Conservation (phyloP, 2,329 filamentous ascomycete genomes). For the Rhinocladiella similis region DNA sequence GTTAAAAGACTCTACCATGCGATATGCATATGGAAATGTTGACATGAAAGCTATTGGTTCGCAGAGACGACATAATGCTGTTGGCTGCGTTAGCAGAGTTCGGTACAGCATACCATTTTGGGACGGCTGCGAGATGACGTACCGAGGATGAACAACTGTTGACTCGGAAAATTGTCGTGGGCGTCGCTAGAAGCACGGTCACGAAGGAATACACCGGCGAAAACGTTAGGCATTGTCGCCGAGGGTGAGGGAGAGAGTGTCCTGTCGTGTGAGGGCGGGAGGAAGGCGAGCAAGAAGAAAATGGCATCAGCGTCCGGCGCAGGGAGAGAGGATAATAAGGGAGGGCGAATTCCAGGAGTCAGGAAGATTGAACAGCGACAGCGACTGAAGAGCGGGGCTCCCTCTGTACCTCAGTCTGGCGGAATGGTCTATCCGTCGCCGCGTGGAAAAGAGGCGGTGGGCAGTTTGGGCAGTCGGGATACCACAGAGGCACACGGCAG, state of each 20-base stretch:
- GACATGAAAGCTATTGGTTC: constrained; percentile 99
- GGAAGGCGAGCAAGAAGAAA: constrained; percentile 23
- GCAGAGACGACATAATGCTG: constrained; percentile 91
- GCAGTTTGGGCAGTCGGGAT: constrained; percentile 18
- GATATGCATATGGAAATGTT: constrained; percentile 97
- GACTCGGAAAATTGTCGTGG: constrained; percentile 54
- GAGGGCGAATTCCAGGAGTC: constrained; percentile 24
- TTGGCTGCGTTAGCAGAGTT: constrained; percentile 16
- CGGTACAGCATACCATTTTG: constrained; percentile 21
- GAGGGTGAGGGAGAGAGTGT: not conserved
- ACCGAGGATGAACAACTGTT: constrained; percentile 55
- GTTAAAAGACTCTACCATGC: constrained; percentile 91
- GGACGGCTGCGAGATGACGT: constrained; percentile 34
- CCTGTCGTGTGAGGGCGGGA: constrained; percentile 10
- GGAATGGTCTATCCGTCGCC: constrained; percentile 25
- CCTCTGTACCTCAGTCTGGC: constrained; percentile 10
- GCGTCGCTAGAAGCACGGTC: constrained; percentile 26
- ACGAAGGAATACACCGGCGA: constrained; percentile 16
- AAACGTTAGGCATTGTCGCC: constrained; percentile 21
- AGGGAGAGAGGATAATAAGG: constrained; percentile 20
- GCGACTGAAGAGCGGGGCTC: constrained; percentile 16
- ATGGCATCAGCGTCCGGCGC: constrained; percentile 11
- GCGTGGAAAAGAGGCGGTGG: constrained; percentile 26
- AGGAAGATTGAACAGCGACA: constrained; percentile 9
- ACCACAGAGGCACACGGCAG: constrained; percentile 19